Conservation (phyloP, 495 filamentous ascomycete genomes). For the Neurospora sp. region DNA sequence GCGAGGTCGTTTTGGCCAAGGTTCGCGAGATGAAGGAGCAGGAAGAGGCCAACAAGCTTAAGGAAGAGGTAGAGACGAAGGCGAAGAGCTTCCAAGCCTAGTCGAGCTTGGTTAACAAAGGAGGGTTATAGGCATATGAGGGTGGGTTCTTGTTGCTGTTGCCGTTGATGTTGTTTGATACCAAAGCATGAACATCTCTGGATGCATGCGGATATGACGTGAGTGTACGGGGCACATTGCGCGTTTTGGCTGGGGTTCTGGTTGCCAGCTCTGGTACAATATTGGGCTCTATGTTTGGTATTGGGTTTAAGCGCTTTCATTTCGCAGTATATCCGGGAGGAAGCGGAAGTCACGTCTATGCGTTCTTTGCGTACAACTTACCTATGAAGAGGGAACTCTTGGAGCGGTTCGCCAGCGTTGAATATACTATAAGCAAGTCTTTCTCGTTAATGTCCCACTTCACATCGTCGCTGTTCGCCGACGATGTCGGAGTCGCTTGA, state of each 20-base stretch:
- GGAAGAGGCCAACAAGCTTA: conserved; percentile 62
- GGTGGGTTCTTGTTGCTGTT: neutral
- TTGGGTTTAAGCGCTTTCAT: neutral
- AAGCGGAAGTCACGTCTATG: neutral
- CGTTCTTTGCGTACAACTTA: neutral
- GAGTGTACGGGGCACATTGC: neutral
- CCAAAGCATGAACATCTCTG: neutral
- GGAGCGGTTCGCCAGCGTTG: neutral
- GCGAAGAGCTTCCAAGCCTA: conserved; percentile 30
- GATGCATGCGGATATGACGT: neutral
- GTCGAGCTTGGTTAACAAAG: neutral
- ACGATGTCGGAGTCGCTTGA: neutral
- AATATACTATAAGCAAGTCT: neutral
- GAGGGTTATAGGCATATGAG: neutral
- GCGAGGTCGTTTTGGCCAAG: conserved; percentile 95
- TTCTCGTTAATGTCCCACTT: neutral
- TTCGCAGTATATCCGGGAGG: neutral
- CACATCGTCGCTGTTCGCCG: neutral
- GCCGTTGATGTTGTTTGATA: neutral
- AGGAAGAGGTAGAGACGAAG: conserved; percentile 42
- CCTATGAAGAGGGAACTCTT: neutral
- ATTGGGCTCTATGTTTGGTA: neutral
- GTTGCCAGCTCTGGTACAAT: neutral
- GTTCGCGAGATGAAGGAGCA: conserved; percentile 85
- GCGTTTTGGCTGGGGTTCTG: neutral